Base-by-base conservation (phyloP, 306 rosid species). In the Ochetophila trinervis region DNA sequence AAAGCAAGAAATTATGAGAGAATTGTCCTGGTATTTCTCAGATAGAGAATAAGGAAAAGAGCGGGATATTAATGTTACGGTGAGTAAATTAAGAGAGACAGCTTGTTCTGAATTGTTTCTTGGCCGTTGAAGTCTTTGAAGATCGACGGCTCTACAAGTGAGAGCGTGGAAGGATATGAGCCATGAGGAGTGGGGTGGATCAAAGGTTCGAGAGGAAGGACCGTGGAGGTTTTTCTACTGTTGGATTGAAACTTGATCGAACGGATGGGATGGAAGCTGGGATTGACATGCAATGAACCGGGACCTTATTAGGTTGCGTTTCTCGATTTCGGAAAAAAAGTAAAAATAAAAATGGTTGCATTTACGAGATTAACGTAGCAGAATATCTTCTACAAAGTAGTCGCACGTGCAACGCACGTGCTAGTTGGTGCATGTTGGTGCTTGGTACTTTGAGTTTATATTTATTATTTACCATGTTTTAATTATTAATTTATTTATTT, bases 131-230 rank as follows among this genome's bases (percentile, higher is more conserved):
- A 72, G 75, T 9, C 0, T 15, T 0, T 2, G 1, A 20, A 79
- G 54, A 85, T 79, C 34, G 59, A 77, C 71, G 83, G 84, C 1
- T 8, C 0, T 5, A 2, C 53, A 47, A 11, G 11, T 15, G 36
- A 17, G 47, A 70, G 14, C 96, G 96, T 89, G 96, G 94, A 79
- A 42, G n/a, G 40, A 66, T 34, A 17, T 65, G 50, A 79, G 77
- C 96, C 94, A 78, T 77, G 79, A 70, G 62, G 73, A 70, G 60
- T 62, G n/a, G 54, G 61, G 0, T 50, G 53, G 56, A 91, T 84
- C 98, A 87, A 91, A 85, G 90, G 92, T 61, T 63, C 53, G 61
- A 7, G 59, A 56, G 9, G 44, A 22, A 47, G 49, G 59, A 79
- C 57, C 90, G 98, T 91, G 92, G 92, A 73, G 34, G 4, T 15